Evolutionary conservation across 2,329 filamentous ascomycete genomes (phyloP).

Genomic region (Escovopsis sp.): DNA sequence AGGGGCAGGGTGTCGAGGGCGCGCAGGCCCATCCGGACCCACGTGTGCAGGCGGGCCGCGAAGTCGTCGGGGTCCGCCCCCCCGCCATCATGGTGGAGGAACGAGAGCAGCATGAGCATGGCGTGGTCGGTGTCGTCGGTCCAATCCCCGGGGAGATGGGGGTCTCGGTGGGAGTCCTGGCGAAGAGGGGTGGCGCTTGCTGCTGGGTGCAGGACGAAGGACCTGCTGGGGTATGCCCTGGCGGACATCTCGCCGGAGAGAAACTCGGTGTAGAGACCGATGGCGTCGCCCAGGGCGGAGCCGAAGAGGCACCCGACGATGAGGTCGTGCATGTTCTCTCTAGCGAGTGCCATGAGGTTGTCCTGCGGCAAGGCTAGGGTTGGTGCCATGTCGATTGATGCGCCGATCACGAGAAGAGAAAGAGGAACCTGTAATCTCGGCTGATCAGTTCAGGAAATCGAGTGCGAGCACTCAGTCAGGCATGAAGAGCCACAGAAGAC

Average conservation of each 20-base stretch:
- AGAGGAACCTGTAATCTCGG: too few species aligned
- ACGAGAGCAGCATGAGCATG: conserved; percentile 33
- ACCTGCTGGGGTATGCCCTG: conserved; percentile 21
- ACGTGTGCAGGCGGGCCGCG: conserved; percentile 29
- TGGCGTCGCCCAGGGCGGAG: conserved; percentile 37
- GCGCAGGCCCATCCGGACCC: conserved; percentile 32
- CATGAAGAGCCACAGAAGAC: too few species aligned
- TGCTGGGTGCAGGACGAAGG: conserved; percentile 24
- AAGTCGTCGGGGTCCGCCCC: conserved; percentile 24
- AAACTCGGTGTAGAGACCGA: conserved; percentile 41
- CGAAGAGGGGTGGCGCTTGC: conserved; percentile 25
- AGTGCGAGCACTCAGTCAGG: too few species aligned
- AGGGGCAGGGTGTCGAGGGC: conserved; percentile 31
- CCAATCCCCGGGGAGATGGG: conserved; percentile 29
- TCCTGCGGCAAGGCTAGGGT: conserved; percentile 6
- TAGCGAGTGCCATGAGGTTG: conserved; percentile 8
- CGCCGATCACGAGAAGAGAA: too few species aligned
- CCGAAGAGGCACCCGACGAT: conserved; percentile 32
- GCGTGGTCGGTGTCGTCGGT: conserved; percentile 43
- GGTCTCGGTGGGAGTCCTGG: conserved; percentile 29
- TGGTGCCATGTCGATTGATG: neutral
- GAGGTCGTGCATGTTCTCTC: conserved; percentile 18
- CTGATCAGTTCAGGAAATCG: too few species aligned
- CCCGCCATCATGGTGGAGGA: conserved; percentile 27
- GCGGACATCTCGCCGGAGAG: conserved; percentile 21